These are phyloP conservation scores for Plasmodium knowlesi DNA, from an alignment of 169 alveolate genomes.

Conservation along the genomic window DNA sequence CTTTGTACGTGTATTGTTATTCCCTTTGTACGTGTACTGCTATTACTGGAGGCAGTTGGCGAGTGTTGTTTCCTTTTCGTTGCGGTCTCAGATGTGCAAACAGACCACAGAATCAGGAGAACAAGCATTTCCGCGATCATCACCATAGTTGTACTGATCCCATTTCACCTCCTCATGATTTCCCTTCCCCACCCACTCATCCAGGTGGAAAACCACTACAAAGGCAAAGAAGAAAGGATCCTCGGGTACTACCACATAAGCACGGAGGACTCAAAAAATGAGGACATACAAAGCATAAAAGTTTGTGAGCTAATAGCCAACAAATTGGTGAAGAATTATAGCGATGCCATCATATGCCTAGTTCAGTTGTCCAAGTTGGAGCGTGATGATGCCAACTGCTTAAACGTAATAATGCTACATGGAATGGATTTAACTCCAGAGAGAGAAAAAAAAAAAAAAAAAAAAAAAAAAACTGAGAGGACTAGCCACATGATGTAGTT, in stretches of 20 bases:
- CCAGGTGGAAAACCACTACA: slow-evolving; percentile 62
- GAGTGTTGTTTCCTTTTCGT: not conserved
- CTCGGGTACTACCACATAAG: slow-evolving; percentile 61
- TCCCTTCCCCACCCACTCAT: not conserved
- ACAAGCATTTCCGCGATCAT: not conserved
- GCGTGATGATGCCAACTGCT: slow-evolving; percentile 16
- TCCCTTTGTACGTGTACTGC: not conserved
- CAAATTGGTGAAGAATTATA: slow-evolving; percentile 40
- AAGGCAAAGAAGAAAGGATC: slow-evolving; percentile 39
- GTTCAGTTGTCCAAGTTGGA: slow-evolving; percentile 29
- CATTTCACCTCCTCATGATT: not conserved
- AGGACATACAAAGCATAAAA: slow-evolving; percentile 47
- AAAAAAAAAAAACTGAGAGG: not conserved
- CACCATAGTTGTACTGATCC: not conserved
- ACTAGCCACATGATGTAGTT: not conserved
- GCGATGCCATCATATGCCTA: slow-evolving; percentile 56
- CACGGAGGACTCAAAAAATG: slow-evolving; percentile 46
- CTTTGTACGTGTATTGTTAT: no score
- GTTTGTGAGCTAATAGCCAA: slow-evolving; percentile 52
- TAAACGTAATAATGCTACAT: slow-evolving; percentile 27
- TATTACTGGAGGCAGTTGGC: not conserved
- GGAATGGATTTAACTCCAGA: not conserved
- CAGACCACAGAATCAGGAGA: not conserved
- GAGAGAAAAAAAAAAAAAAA: no score
- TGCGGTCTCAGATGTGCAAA: not conserved